Evolutionary conservation across 2,329 filamentous ascomycete species (phyloP).

Genomic region (Phialemonium atrogriseum): DNA sequence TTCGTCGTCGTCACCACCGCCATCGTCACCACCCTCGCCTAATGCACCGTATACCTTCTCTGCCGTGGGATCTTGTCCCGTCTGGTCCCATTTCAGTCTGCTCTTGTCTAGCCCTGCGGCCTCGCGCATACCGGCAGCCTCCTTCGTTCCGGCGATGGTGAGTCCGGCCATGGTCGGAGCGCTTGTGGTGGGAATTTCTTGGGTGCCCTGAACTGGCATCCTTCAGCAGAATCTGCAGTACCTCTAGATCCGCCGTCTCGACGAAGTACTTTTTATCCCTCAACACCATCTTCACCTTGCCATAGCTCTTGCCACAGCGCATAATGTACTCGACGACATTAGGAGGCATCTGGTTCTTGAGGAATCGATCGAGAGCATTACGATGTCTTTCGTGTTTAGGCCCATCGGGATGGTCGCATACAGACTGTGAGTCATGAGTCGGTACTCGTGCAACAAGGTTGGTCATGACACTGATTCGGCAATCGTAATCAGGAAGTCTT

Average conservation of each 20-base stretch:
- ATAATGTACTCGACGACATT: constrained; percentile 70
- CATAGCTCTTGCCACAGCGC: constrained; percentile 80
- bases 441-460: constrained; percentile 87
- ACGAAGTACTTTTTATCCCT: constrained; percentile 94
- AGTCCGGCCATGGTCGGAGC: constrained; percentile 81
- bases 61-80: constrained; percentile 8
- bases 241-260: constrained; percentile 79
- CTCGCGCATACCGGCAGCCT: constrained; percentile 81
- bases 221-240: constrained; percentile 78
- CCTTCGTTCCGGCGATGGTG: constrained; percentile 89
- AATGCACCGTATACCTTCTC: constrained; percentile 34
- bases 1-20: constrained; percentile 66
- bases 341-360: constrained; percentile 81
- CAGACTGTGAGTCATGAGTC: constrained; percentile 82
- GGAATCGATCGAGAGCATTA: constrained; percentile 81
- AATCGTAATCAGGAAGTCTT: constrained; percentile 93
- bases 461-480: constrained; percentile 88
- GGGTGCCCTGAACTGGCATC: constrained; percentile 68
- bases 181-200: constrained; percentile 68
- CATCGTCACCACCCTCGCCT: constrained; percentile 46
- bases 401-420: constrained; percentile 95
- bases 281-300: constrained; percentile 89
- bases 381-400: constrained; percentile 81
- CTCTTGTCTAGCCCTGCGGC: constrained; percentile 46
- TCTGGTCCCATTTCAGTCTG: too few relatives aligned